Evolutionary conservation across 2,329 filamentous ascomycete genomes (phyloP), one percentile per base, ranked within the genome.

Genomic region (Phialophora macrospora): DNA sequence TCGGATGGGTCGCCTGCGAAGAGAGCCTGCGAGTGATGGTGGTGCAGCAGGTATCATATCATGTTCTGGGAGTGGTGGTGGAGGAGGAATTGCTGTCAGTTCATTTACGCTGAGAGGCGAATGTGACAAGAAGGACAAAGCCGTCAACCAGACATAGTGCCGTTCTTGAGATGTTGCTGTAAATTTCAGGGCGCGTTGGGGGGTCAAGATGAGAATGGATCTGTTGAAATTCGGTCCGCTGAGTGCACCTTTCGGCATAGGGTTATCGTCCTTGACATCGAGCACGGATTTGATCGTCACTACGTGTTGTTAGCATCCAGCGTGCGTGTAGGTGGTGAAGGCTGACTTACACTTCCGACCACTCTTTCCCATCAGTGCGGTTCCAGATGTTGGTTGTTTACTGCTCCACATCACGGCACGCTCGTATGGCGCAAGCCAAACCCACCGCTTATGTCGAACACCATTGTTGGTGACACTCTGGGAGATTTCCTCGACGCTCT

Each of bases 341-440:
- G 32, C 38, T 46, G 8, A 87, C 93, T 88, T 84, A 97, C 94
- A 80, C 80, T 98, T 99, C 72, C 95, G 89, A 62, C 95, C 95
- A 75, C 90, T 90, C 82, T 98, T 99, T 71, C 95, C 95, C 83
- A 98, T 85, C 77, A 99, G 80, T 34, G 93, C 94, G 73, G 87
- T 90, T 34, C 93, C 93, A 72, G 89, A 92, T 9, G 89, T 92
- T 17, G 95, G 95, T 79, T 99, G 95, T 82, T 96, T 97, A 83
- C 90, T 96, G 78, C 94, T 97, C 95, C 95, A 99, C 77, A 99
- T 91, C 66, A 99, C 94, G 12, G 94, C 90, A 68, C 93, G 86
- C 79, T 99, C 95, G 75, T 99, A 98, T 2, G 95, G 95, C 20
- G 94, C 95, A 69, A 99, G 85, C 95, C 95, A 99, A 1, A 99